Percentiles rank a stretch among this genome's conserved stretches.
Evolutionary conservation across 148 eudicot genomes (phyloP).

Genomic region (Pouteria glomerata): DNA sequence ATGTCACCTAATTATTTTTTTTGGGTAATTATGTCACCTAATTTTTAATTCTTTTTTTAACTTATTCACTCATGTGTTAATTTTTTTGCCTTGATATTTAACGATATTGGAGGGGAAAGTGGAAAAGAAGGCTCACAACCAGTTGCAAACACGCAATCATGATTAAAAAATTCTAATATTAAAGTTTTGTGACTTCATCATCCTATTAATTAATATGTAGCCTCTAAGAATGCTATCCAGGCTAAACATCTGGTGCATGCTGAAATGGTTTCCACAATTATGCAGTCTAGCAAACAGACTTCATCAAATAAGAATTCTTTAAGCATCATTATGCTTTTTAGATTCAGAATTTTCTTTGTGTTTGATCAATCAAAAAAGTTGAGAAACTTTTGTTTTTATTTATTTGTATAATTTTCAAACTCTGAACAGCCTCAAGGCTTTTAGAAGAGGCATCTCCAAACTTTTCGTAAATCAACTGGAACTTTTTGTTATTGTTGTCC

Average conservation of each 20-base stretch:
- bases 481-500: constrained; percentile 7
- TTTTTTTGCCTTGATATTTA: background rate
- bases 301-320: background rate
- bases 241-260: background rate
- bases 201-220: background rate
- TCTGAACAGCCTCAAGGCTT: background rate
- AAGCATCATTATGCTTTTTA: background rate
- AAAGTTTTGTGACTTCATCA: background rate
- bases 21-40: too few relatives aligned
- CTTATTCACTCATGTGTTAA: background rate
- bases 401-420: background rate
- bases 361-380: background rate
- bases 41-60: background rate
- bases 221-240: background rate
- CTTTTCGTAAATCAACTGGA: background rate
- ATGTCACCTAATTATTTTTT: too few relatives aligned
- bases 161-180: background rate
- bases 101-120: background rate
- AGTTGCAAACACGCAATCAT: background rate
- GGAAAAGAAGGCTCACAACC: background rate
- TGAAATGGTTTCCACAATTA: background rate
- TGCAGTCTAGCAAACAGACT: background rate
- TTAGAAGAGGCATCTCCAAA: background rate
- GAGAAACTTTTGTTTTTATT: background rate
- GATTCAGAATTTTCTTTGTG: background rate